These are phyloP conservation scores for Pseudozyma pruni DNA, from an alignment of 1,284 basidiomycete genomes.

Conservation along the genomic window DNA sequence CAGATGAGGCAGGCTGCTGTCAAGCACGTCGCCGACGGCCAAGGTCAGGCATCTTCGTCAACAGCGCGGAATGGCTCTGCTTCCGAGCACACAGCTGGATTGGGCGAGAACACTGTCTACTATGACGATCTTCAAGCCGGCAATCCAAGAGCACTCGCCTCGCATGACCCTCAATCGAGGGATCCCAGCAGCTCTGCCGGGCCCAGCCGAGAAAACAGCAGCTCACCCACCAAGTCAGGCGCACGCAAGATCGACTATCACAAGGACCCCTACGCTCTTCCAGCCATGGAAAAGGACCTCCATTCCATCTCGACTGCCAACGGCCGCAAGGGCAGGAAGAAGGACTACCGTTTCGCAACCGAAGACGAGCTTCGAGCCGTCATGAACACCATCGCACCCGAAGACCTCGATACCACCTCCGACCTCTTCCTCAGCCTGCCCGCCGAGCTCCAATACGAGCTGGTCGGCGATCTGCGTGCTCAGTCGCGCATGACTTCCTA, in stretches of 20 bases:
- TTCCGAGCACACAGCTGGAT: constrained; percentile 5
- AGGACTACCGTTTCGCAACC: constrained; percentile 65
- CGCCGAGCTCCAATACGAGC: constrained; percentile 96
- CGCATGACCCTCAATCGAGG: constrained; percentile 76
- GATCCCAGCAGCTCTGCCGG: constrained; percentile 14
- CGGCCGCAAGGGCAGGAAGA: constrained; percentile 39
- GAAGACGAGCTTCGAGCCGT: constrained; percentile 61
- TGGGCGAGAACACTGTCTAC: constrained; percentile 71
- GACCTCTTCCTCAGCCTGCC: constrained; percentile 83
- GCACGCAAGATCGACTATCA: constrained; percentile 54
- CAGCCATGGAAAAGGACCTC: constrained; percentile 59
- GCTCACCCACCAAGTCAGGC: constrained; percentile 70
- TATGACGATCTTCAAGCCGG: constrained; percentile 48
- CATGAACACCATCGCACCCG: constrained; percentile 61
- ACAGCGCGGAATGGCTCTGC: constrained; percentile 1
- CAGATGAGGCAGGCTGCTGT: constrained; percentile 92
- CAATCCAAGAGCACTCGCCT: constrained; percentile 57
- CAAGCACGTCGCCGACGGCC: constrained; percentile 71
- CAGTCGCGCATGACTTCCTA: constrained; percentile 94
- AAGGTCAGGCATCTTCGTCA: constrained; percentile 13
- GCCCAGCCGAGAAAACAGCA: constrained; percentile 24
- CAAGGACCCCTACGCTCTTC: constrained; percentile 66
- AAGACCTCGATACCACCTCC: constrained; percentile 64
- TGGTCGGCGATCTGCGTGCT: constrained; percentile 91
- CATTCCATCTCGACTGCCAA: constrained; percentile 34